phyloP scores from a whole-genome alignment of 2,329 filamentous ascomycete species.

The Fusarium annulatum region DNA sequence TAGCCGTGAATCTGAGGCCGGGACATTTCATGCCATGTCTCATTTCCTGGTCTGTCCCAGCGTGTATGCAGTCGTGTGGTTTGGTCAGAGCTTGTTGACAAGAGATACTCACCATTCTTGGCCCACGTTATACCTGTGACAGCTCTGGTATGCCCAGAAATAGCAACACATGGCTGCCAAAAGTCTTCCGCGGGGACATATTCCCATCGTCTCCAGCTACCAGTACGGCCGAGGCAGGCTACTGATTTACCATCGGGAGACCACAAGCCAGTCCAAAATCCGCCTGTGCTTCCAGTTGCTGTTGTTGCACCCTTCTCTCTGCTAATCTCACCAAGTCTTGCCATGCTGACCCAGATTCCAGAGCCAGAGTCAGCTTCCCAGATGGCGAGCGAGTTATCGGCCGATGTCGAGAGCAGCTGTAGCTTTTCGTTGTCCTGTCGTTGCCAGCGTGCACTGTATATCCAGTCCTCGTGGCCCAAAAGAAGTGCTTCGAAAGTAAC shows the following conservation, averaged over 20 bases:
- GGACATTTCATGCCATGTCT: slow-evolving; percentile 94
- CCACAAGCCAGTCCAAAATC: slow-evolving; percentile 97
- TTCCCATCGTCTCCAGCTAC: slow-evolving; percentile 91
- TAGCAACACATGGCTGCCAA: slow-evolving; percentile 81
- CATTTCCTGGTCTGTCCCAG: slow-evolving; percentile 67
- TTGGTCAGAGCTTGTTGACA: slow-evolving; percentile 92
- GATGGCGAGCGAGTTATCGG: slow-evolving; percentile 92
- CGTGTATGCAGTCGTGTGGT: slow-evolving; percentile 88
- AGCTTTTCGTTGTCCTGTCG: slow-evolving; percentile 63
- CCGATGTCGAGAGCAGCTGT: slow-evolving; percentile 88
- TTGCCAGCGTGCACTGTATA: slow-evolving; percentile 87
- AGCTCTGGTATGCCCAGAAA: slow-evolving; percentile 85
- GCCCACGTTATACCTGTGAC: slow-evolving; percentile 90
- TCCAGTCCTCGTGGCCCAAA: slow-evolving; percentile 97
- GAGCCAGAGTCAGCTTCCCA: slow-evolving; percentile 89
- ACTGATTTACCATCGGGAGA: slow-evolving; percentile 79
- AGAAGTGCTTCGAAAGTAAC: slow-evolving; percentile 94
- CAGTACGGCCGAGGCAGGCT: slow-evolving; percentile 87
- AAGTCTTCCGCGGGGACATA: slow-evolving; percentile 68
- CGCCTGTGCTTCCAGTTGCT: slow-evolving; percentile 93
- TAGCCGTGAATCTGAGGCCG: slow-evolving; percentile 98
- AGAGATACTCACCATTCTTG: slow-evolving; percentile 80
- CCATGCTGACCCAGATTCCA: slow-evolving; percentile 90
- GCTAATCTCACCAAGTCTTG: slow-evolving; percentile 91
- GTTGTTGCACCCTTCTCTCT: slow-evolving; percentile 95